Evolutionary conservation across 1,284 basidiomycete genomes (phyloP), one percentile per base, ranked within the genome.

Genomic region (Kalmanozyma brasiliensis): DNA sequence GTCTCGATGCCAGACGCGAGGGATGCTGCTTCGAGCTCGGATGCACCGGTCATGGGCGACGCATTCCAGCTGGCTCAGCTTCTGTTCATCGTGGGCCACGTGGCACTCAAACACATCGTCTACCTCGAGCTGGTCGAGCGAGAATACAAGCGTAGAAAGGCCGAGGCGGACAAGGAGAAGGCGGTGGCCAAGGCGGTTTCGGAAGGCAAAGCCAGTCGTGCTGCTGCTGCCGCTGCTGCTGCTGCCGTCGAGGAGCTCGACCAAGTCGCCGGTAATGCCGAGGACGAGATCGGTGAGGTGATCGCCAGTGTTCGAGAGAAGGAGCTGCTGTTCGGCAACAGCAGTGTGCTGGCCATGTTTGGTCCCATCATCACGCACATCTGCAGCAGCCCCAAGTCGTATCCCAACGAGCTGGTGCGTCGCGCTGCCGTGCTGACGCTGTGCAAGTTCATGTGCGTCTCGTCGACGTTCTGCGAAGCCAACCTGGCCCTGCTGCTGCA

Each of bases 381-480:
- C 45, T 94, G 92, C 77, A 69, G 73, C 41, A 91, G 91, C 1
- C 90, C 89, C 20, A 75, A 71, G 52, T 65, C 65, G 53, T 80
- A 80, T 35, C 36, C 96, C 91, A 94, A 95, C 80, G 87, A 88
- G 19, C 91, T 89, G 0, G 85, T 98, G 19, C 89, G 92, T 3
- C 90, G 91, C 16, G 91, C 93, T 0, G 93, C 94, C 0, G 92
- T 90, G 0, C 85, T 98, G 13, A 88, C 94, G 0, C 89, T 98
- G 68, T 92, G 92, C 85, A 98, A 98, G 84, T 91, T 98, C 84
- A 91, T 98, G 82, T 98, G 95, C 81, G 90, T 98, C 64, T 94
- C 92, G 75, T 90, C 91, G 0, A 87, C 90, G 69, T 98, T 95
- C 84, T 98, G 96, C 84, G 94, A 98, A 77, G 85, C 89, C 46